These are phyloP conservation scores for Aspergillus nanangensis DNA, from an alignment of 495 filamentous ascomycete species.

Conservation along the genomic window DNA sequence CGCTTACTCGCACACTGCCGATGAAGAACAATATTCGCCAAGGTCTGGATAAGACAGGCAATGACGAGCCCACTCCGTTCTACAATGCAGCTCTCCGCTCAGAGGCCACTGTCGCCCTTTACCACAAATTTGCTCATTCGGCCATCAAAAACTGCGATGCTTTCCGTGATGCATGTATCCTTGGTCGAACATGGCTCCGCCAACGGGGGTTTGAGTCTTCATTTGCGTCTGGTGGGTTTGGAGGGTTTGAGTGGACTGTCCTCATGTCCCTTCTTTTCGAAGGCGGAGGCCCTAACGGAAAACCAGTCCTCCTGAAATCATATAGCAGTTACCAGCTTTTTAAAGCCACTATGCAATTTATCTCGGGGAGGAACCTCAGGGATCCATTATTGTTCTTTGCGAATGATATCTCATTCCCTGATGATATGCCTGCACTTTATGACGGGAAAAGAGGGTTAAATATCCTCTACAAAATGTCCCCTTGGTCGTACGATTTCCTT, in stretches of 20 bases:
- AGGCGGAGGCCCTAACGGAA: constrained; percentile 63
- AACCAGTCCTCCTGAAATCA: constrained; percentile 65
- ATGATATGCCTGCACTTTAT: constrained; percentile 42
- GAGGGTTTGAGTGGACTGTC: constrained; percentile 84
- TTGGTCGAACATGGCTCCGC: constrained; percentile 83
- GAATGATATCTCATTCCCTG: constrained; percentile 24
- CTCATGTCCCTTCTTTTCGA: constrained; percentile 77
- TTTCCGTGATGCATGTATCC: constrained; percentile 76
- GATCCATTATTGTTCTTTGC: constrained; percentile 55
- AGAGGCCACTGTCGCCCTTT: constrained; percentile 67
- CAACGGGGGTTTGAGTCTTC: constrained; percentile 74
- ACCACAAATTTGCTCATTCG: constrained; percentile 66
- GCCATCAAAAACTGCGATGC: constrained; percentile 60
- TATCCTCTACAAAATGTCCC: constrained; percentile 84
- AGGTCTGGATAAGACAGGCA: constrained; percentile 24
- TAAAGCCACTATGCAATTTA: constrained; percentile 82
- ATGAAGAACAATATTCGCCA: constrained; percentile 65
- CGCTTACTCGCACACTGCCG: constrained; percentile 60
- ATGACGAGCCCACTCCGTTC: constrained; percentile 61
- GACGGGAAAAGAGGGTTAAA: constrained; percentile 74
- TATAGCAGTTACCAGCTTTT: constrained; percentile 93
- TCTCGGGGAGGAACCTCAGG: constrained; percentile 66
- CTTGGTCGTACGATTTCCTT: constrained; percentile 72
- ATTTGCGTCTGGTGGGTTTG: constrained; percentile 78
- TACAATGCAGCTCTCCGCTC: constrained; percentile 84